A percentile compares a stretch with the other conserved stretches of the same genome.
These are phyloP conservation scores for Acrodontium crateriforme DNA, from an alignment of 2,329 filamentous ascomycete species.

Conservation along the genomic window DNA sequence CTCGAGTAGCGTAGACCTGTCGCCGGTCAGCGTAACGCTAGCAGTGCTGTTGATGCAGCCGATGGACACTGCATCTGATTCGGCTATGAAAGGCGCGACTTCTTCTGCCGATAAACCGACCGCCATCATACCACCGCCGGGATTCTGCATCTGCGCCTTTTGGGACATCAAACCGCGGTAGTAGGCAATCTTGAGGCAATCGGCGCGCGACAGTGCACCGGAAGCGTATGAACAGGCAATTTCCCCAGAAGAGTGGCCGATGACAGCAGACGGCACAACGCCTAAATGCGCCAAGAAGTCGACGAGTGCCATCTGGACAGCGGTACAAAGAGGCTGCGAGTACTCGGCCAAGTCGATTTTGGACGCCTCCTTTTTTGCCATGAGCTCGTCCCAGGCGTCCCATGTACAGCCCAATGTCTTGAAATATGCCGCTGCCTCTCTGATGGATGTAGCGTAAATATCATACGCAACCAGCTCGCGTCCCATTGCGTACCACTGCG, in stretches of 20 bases:
- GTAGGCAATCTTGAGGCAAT: too few species aligned
- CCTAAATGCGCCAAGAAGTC: too few species aligned
- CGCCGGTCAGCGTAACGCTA: constrained; percentile 33
- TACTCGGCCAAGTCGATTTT: constrained; percentile 18
- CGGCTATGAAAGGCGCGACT: neutral
- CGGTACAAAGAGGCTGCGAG: constrained; percentile 41
- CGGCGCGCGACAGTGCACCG: constrained; percentile 1
- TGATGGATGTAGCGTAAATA: neutral
- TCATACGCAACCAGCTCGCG: constrained; percentile 1
- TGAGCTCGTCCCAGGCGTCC: constrained; percentile 5
- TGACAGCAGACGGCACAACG: neutral
- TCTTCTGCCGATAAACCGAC: neutral
- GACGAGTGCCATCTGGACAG: constrained; percentile 38
- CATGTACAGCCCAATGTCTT: neutral
- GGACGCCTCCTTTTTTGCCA: neutral
- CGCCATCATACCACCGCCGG: neutral
- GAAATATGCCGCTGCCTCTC: neutral
- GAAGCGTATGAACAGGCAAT: neutral
- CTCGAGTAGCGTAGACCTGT: constrained; percentile 23
- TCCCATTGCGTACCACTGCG: constrained; percentile 2
- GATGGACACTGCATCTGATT: neutral
- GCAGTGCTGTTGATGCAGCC: constrained; percentile 25
- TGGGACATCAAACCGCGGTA: too few species aligned
- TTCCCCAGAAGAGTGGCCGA: neutral
- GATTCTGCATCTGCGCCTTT: neutral